Evolutionary conservation across 2,329 filamentous ascomycete genomes (phyloP), one percentile per base, ranked within the genome.

Genomic region (Xylaria arbuscula): DNA sequence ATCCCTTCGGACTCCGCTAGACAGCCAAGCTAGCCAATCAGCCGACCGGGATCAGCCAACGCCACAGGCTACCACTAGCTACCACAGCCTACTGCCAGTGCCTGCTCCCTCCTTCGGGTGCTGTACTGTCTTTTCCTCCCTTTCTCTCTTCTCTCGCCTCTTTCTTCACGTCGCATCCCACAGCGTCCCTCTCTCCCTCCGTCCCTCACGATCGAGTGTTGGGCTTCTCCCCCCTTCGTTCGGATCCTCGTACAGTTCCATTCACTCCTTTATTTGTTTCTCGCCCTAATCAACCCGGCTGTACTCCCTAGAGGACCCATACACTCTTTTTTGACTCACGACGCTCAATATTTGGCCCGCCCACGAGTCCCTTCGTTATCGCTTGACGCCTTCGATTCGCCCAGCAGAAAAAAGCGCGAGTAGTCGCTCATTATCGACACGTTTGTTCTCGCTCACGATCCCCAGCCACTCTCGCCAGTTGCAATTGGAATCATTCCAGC

Each of bases 251-350:
- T 66, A 69, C 71, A 66, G 62, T 68, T 70, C 65, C 68, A 70
- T 77, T 76, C 74, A 72, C 69, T 76, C 74, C 65, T 76, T 76
- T 73, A 65, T 67, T 61, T 61, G 51, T 36, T 64, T 56, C 57
- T 47, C 63, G 50, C 59, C 66, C 50, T 42, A 51, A 32, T 38
- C 55, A 58, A 69, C 72, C 64, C 70, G 73, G 68, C 66, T 71
- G 66, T 73, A 70, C 63, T 72, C 69, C 55, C 67, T 19, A 64
- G 69, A 68, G 73, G 70, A 74, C 67, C 64, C 68, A 63, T 70
- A 72, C 74, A 47, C 64, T 74, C 56, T 64, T 74, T 70, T 70
- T 63, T 42, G 19, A 58, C 61, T 56, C 58, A 69, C 67, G 53
- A 69, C 68, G 61, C 70, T 60, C 57, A 50, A 57, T 58, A 51